These are phyloP conservation scores for Coffea canephora DNA, from an alignment of 257 asterid species.

Conservation along the genomic window DNA sequence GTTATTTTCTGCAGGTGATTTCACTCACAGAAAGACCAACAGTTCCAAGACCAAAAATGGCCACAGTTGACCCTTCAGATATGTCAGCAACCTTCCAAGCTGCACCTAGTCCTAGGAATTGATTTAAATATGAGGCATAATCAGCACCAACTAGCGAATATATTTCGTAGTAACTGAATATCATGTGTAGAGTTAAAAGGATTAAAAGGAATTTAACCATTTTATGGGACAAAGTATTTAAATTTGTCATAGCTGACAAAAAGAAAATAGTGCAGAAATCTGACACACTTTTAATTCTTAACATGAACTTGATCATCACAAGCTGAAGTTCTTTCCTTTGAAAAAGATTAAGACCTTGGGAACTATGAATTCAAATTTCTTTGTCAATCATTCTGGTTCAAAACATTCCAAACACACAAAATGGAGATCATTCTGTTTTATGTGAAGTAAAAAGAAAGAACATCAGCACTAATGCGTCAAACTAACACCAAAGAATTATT, in stretches of 20 bases:
- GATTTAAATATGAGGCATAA: conserved; percentile 13
- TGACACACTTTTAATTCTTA: background rate
- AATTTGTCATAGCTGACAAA: background rate
- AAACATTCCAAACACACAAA: background rate
- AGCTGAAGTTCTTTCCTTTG: background rate
- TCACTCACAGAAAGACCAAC: conserved; percentile 94
- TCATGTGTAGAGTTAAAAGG: conserved; percentile 10
- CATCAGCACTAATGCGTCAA: background rate
- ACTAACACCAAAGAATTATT: background rate
- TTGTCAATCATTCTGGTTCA: background rate
- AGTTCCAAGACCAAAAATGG: conserved; percentile 92
- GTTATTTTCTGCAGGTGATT: background rate
- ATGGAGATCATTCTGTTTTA: background rate
- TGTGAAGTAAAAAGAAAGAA: background rate
- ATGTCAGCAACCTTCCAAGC: conserved; percentile 97
- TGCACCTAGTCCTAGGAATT: conserved; percentile 80
- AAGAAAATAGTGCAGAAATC: background rate
- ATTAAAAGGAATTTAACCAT: background rate
- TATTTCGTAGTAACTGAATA: conserved; percentile 7
- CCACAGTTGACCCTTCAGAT: conserved; percentile 77
- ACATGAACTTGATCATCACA: background rate
- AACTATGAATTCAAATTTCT: background rate
- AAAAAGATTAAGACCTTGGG: background rate
- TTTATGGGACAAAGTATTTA: too few species aligned
- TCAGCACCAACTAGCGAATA: conserved; percentile 14